Evolutionary conservation across 768 basidiomycete genomes (phyloP).

Genomic region (Naganishia antarctica): DNA sequence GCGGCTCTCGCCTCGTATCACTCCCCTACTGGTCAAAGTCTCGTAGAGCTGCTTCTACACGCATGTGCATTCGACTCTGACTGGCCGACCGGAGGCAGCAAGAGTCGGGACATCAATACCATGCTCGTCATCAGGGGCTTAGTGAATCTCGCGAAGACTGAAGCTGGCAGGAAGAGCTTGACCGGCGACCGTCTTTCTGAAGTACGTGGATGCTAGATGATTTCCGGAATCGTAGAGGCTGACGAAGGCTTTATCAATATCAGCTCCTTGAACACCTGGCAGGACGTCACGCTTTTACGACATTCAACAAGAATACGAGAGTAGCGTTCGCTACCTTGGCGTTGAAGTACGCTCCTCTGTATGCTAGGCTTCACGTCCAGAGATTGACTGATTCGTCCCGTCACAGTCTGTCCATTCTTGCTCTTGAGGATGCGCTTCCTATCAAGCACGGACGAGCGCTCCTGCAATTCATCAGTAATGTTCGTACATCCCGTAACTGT

Average conservation of each 20-base stretch:
- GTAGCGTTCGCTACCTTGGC: slow-evolving; percentile 73
- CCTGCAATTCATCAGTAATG: slow-evolving; percentile 36
- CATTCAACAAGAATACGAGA: slow-evolving; percentile 56
- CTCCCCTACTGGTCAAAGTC: slow-evolving; percentile 53
- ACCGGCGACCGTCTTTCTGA: slow-evolving; percentile 32
- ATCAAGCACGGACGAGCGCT: slow-evolving; percentile 26
- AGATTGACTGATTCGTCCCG: not conserved
- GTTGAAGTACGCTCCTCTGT: slow-evolving; percentile 67
- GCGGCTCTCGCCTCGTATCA: slow-evolving; percentile 53
- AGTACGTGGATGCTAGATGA: slow-evolving; percentile 16
- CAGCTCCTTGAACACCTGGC: slow-evolving; percentile 20
- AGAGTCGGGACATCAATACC: slow-evolving; percentile 76
- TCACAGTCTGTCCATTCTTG: slow-evolving; percentile 43
- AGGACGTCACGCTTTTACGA: slow-evolving; percentile 26
- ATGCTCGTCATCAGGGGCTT: slow-evolving; percentile 72
- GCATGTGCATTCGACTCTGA: slow-evolving; percentile 64
- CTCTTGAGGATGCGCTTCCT: slow-evolving; percentile 33
- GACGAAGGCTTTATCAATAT: slow-evolving; percentile 23
- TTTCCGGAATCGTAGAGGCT: not conserved
- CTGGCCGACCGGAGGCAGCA: slow-evolving; percentile 59
- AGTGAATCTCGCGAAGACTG: slow-evolving; percentile 67
- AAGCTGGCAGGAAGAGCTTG: slow-evolving; percentile 36
- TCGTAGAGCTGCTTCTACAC: slow-evolving; percentile 62
- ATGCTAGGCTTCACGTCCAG: not conserved
- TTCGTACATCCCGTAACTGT: slow-evolving; percentile 18